A percentile compares a stretch with the other conserved stretches of the same genome.
These are phyloP conservation scores for Fusarium gaditjirri DNA, from an alignment of 2,329 filamentous ascomycete genomes.

Conservation along the genomic window DNA sequence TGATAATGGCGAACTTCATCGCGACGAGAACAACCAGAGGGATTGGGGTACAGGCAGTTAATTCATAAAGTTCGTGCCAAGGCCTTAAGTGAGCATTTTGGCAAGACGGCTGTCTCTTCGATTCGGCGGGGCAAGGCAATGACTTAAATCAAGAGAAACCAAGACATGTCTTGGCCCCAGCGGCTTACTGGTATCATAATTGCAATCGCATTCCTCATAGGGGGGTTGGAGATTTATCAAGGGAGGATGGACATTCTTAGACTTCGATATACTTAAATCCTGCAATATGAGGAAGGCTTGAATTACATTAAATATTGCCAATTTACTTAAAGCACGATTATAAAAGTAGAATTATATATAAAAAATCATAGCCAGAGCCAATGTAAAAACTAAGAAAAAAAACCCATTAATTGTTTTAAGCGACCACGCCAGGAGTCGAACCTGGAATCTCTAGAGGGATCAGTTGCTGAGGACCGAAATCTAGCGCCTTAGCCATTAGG, in stretches of 20 bases:
- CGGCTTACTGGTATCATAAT: not conserved
- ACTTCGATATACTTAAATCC: rapidly evolving
- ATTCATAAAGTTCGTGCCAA: too few relatives aligned
- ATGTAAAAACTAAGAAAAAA: too few relatives aligned
- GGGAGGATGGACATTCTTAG: not conserved
- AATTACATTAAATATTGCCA: rapidly evolving
- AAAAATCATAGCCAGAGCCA: too few relatives aligned
- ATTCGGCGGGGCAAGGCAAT: not conserved
- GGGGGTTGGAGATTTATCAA: not conserved
- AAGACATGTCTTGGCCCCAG: rapidly evolving
- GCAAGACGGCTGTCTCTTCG: not conserved
- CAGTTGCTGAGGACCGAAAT: not conserved
- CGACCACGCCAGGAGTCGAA: not conserved
- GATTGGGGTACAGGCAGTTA: too few relatives aligned
- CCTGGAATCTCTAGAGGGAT: not conserved
- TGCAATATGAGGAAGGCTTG: rapidly evolving
- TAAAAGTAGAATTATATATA: too few relatives aligned
- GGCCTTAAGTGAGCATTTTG: too few relatives aligned
- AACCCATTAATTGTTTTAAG: too few relatives aligned
- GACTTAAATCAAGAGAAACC: not conserved
- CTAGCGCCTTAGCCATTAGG: slow-evolving; percentile 1
- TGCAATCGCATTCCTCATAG: rapidly evolving
- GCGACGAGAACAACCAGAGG: not conserved
- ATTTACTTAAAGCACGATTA: rapidly evolving
- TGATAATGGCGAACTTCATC: not conserved